Base-by-base conservation (phyloP, 805 yeast species). In the Lachancea waltii region DNA sequence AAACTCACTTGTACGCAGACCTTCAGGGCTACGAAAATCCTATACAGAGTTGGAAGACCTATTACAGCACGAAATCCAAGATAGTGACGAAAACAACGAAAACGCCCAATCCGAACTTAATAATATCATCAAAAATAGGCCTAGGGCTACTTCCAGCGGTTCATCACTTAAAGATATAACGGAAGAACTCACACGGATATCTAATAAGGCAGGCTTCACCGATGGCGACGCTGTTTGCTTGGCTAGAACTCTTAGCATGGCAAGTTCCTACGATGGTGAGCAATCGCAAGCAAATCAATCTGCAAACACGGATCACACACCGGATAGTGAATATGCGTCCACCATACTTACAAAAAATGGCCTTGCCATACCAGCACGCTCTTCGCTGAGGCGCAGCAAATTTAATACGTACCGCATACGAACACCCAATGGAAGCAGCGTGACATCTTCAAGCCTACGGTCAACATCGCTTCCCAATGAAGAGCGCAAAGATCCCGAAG, bases 211-310 rank as follows among this genome's bases (percentile, higher is more conserved):
- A 0, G 92, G 94, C 0, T 63, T 84, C 59, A 80, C 77, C 37
- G 79, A 86, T 3, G 73, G 79, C 27, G 94, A 85, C 63, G 94
- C 95, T 0, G 80, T 81, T 4, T 77, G 94, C 0, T 66, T 85
- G 40, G 95, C 95, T 0, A 67, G 94, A 51, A 78, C 92, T 1
- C 67, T 86, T 34, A 81, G 90, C 2, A 72, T 85, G 33, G 72
- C 82, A 0, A 75, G 85, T 0, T 65, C 81, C 20, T 82, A 83
- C 9, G 43, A 40, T 15, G 45, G 40, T 15, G 33, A 41, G 13
- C 31, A 33, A 17, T n/a, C n/a, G n/a, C n/a, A n/a, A n/a, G n/a
- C n/a, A n/a, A n/a, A n/a, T n/a, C n/a, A n/a, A n/a, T n/a, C n/a
- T n/a, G n/a, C n/a, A n/a, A n/a, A n/a, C n/a, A n/a, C 40, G 14